Evolutionary conservation across 225 moss, liverwort and hornwort genomes (phyloP), one percentile per base, ranked within the genome.

Genomic region (Straminergon stramineum): DNA sequence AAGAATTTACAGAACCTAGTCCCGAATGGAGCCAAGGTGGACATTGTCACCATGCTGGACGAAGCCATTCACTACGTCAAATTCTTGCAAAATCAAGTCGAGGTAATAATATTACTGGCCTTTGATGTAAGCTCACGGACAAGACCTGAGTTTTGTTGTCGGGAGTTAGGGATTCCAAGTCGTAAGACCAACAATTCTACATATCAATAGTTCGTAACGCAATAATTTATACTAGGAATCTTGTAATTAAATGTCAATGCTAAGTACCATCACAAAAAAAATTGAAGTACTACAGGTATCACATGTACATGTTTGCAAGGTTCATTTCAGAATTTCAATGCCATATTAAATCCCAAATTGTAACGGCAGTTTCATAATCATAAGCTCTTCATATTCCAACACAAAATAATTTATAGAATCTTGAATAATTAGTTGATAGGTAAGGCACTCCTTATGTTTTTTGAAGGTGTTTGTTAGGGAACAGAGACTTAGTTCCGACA

Each of bases 41-140:
- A 89, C 82, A 91, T 89, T 31, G 91, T 93, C 45, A 93, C 91
- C 79, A 91, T 93, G 93, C 86, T 92, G 68, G 92, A 92, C n/a
- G 92, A 92, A 93, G 97, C 97, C 55, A 94, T 96, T 89, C 92
- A 92, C 90, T 97, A 97, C 85, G 97, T 97, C 91, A 97, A 96
- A 91, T 97, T 97, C 87, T 88, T 97, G 87, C 96, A 96, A 91
- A 71, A 93, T 56, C 97, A 97, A 96, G 90, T 96, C 22, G 92
- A 91, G 93, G 88, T 90, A 91, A 17, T 61, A 43, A 13, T 16
- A 37, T 51, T 53, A 58, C 83, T 79, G 31, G 6, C 43, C 62
- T 81, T 31, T 21, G 13, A 60, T 71, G 68, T 20, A 39, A 16
- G 62, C 45, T n/a, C 52, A 27, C 16, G 22, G 7, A 64, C n/a